Base-by-base conservation (phyloP, 495 filamentous ascomycete genomes). In the Apodospora peruviana region DNA sequence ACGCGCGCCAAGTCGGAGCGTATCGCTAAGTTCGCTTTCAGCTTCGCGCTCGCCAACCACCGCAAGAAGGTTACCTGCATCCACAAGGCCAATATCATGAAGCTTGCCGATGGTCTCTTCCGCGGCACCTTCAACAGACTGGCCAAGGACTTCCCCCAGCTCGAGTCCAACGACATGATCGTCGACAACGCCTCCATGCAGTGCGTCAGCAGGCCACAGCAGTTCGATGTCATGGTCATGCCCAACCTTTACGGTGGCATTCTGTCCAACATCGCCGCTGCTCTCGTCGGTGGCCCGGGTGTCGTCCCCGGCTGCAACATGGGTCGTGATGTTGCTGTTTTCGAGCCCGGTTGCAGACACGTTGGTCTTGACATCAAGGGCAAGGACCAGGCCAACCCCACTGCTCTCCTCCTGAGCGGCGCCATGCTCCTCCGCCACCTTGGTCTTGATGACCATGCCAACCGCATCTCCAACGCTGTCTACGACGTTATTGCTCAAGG, bases 41-140 rank as follows among this genome's bases (percentile, higher is more conserved):
- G 85, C 70, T 98, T 97, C 66, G 93, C 93, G 14, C 84, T 96
- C 38, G 93, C 94, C 60, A 98, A 97, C 77, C 90, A 95, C 82
- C 80, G 94, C 61, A 89, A 93, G 78, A 97, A 96, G 83, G 89
- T 97, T 22, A 97, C 91, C 53, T 96, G 90, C 72, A 96, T 98
- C 61, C 94, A 98, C 81, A 98, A 98, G 78, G 94, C 93, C 64
- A 98, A 97, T 77, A 98, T 98, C 76, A 98, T 98, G 93, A 97
- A 98, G 80, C 78, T 98, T 43, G 91, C 91, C 70, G 93, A 97
- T 62, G 93, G 93, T 74, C 85, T 98, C 50, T 98, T 98, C 85
- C 86, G 93, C 63, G 89, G 85, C 71, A 98, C 93, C 40, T 93
- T 97, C 81, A 86, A 95, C 73, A 81, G 84, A 57, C 83, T 94